Evolutionary conservation across 768 basidiomycete species (phyloP).

Genomic region (Rhizopogon rudus): DNA sequence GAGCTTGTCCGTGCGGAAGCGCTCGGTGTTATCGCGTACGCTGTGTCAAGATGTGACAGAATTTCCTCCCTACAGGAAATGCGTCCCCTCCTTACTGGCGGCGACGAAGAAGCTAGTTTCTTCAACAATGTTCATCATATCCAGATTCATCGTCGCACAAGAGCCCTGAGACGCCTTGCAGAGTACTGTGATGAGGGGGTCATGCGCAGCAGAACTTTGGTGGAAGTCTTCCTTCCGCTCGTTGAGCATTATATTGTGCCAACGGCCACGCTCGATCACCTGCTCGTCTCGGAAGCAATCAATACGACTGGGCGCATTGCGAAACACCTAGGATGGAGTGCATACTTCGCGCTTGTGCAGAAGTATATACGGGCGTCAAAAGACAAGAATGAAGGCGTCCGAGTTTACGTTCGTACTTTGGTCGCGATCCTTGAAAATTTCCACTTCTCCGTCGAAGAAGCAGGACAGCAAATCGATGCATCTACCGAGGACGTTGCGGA

Average conservation of each 20-base stretch:
- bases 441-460: conserved; percentile 80
- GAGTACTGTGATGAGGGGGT: conserved; percentile 64
- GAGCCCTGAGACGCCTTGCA: conserved; percentile 81
- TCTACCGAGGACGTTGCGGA: conserved; percentile 24
- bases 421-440: conserved; percentile 87
- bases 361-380: conserved; percentile 71
- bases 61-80: conserved; percentile 71
- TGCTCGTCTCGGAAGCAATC: conserved; percentile 89
- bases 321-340: conserved; percentile 73
- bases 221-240: conserved; percentile 84
- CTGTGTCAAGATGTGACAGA: conserved; percentile 58
- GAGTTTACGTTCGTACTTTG: conserved; percentile 78
- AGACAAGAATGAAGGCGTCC: conserved; percentile 66
- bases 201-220: conserved; percentile 63
- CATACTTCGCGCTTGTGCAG: conserved; percentile 76
- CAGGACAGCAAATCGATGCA: conserved; percentile 27
- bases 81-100: conserved; percentile 72
- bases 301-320: conserved; percentile 73
- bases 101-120: conserved; percentile 93
- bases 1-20: conserved; percentile 88
- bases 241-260: conserved; percentile 75
- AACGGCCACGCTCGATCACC: conserved; percentile 65
- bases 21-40: conserved; percentile 71
- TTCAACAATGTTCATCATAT: conserved; percentile 96
- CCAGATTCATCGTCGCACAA: conserved; percentile 82